Percentiles rank a stretch among this genome's conserved stretches.
Evolutionary conservation across 345 rosid genomes (phyloP).

Genomic region (Salix arbutifolia): DNA sequence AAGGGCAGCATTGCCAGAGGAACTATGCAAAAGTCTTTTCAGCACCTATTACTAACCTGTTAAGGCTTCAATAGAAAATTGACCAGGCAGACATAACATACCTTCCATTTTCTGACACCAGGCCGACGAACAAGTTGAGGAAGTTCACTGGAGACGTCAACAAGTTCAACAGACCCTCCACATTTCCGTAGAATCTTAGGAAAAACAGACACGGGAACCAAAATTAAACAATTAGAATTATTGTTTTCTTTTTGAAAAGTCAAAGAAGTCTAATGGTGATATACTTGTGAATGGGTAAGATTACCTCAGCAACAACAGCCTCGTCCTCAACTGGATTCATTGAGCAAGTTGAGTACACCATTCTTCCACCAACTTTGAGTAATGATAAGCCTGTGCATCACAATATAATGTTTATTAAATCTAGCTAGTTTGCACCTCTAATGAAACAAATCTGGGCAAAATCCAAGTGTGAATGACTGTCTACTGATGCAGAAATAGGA

Average conservation of each 20-base stretch:
- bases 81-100: constrained; percentile 22
- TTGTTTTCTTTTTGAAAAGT: background rate
- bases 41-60: background rate
- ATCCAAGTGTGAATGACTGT: background rate
- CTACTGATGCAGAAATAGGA: background rate
- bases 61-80: background rate
- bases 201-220: background rate
- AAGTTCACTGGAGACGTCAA: constrained; percentile 71
- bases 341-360: constrained; percentile 98
- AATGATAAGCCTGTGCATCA: constrained; percentile 60
- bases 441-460: background rate
- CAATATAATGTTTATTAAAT: background rate
- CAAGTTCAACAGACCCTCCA: constrained; percentile 75
- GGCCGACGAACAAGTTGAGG: constrained; percentile 84
- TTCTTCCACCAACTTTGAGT: constrained; percentile 92
- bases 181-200: constrained; percentile 69
- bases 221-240: background rate
- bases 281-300: background rate
- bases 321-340: constrained; percentile 97
- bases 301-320: constrained; percentile 96
- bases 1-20: too few species aligned
- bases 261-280: background rate
- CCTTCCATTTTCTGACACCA: constrained; percentile 91
- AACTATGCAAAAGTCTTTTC: background rate
- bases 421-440: background rate